phyloP scores from a whole-genome alignment of 148 eudicot genomes.

The Linanthus parryae region DNA sequence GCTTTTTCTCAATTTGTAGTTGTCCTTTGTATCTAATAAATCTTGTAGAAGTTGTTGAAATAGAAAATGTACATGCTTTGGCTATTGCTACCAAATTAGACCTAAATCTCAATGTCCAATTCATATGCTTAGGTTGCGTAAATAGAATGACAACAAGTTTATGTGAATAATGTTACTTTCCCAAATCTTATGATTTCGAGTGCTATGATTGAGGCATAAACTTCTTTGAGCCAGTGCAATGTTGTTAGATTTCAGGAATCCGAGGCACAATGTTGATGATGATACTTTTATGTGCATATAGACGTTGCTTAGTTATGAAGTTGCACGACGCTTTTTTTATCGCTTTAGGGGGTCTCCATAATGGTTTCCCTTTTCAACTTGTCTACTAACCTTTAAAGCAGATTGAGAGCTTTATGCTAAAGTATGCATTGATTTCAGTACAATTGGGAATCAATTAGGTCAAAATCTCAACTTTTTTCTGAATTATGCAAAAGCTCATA shows the following conservation, averaged over 20 bases:
- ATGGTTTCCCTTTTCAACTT: slow-evolving; percentile 23
- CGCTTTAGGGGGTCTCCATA: slow-evolving; percentile 36
- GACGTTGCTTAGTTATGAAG: slow-evolving; percentile 29
- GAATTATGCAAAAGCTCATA: too few relatives aligned
- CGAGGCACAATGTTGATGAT: slow-evolving; percentile 42
- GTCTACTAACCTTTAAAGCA: slow-evolving; percentile 32
- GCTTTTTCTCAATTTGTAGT: too few relatives aligned
- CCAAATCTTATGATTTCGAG: too few relatives aligned
- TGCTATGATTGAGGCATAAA: slow-evolving; percentile 38
- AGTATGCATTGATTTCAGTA: slow-evolving; percentile 24
- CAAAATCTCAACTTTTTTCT: slow-evolving; percentile 20
- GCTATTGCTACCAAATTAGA: too few relatives aligned
- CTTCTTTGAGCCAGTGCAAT: slow-evolving; percentile 12
- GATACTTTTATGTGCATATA: slow-evolving; percentile 13
- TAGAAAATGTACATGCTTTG: too few relatives aligned
- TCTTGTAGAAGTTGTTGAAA: slow-evolving; percentile 24
- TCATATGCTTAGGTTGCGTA: too few relatives aligned
- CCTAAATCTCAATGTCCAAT: too few relatives aligned
- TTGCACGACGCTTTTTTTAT: slow-evolving; percentile 23
- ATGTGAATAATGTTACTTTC: too few relatives aligned
- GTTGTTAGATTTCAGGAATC: slow-evolving; percentile 45
- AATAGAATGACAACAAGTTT: too few relatives aligned
- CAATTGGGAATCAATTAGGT: slow-evolving; percentile 16
- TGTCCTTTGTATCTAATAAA: slow-evolving; percentile 15
- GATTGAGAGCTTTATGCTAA: slow-evolving; percentile 28